A percentile compares a stretch with the other conserved stretches of the same genome.
These are phyloP conservation scores for Russula vinacea DNA, from an alignment of 768 basidiomycete species.

Conservation along the genomic window DNA sequence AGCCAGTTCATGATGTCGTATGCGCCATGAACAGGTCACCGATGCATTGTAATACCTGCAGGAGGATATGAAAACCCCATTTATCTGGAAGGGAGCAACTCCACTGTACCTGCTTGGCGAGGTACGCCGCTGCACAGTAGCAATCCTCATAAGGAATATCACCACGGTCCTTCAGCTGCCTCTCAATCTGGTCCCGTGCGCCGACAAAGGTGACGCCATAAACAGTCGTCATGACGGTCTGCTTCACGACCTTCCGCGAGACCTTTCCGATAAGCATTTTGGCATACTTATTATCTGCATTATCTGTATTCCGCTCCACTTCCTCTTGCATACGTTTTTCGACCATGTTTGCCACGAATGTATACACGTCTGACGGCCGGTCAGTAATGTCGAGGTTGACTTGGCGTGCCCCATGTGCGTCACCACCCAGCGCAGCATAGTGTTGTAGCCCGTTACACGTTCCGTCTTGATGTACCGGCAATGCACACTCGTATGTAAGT, in stretches of 20 bases:
- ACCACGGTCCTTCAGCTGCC: conserved; percentile 72
- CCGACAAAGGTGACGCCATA: conserved; percentile 97
- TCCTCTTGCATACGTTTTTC: conserved; percentile 63
- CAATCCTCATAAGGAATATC: conserved; percentile 70
- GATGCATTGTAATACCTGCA: conserved; percentile 70
- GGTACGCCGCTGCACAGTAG: conserved; percentile 71
- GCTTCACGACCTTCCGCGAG: conserved; percentile 93
- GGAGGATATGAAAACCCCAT: background rate
- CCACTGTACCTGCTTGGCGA: conserved; percentile 65
- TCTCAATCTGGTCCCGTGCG: conserved; percentile 92
- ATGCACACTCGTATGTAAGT: conserved; percentile 53
- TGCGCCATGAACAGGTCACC: conserved; percentile 89
- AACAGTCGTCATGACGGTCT: conserved; percentile 99
- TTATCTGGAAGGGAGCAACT: background rate
- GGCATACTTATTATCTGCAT: conserved; percentile 50
- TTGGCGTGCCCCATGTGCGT: conserved; percentile 80
- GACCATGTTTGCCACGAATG: conserved; percentile 84
- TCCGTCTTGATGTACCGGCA: conserved; percentile 98
- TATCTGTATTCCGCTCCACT: conserved; percentile 39
- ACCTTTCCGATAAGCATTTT: conserved; percentile 69
- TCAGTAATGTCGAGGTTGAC: conserved; percentile 87
- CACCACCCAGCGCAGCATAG: conserved; percentile 96
- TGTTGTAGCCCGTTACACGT: conserved; percentile 99
- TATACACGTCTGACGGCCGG: conserved; percentile 92
- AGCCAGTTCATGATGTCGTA: conserved; percentile 91